Percentiles rank a stretch among this genome's conserved stretches.
phyloP scores from a whole-genome alignment of 2,329 filamentous ascomycete genomes.

The Orbilia ellipsospora region DNA sequence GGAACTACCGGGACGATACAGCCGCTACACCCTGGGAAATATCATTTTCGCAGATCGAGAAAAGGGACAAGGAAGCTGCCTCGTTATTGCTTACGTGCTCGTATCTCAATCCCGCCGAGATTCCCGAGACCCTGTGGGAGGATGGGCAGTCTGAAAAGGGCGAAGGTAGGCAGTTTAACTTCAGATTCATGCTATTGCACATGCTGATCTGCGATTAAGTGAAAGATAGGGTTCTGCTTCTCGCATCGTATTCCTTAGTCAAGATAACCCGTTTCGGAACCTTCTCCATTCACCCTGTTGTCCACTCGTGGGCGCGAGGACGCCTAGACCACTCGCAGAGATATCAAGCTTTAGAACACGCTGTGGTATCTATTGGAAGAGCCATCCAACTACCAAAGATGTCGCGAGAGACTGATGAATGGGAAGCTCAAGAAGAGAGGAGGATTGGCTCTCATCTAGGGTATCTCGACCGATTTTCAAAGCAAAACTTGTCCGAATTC shows the following conservation, averaged over 20 bases:
- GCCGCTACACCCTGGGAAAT: slow-evolving; percentile 50
- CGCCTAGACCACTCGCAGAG: not conserved
- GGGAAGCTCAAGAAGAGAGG: not conserved
- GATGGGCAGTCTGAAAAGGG: slow-evolving; percentile 3
- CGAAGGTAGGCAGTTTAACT: not conserved
- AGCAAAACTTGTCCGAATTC: not conserved
- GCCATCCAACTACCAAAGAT: not conserved
- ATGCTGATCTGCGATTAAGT: not conserved
- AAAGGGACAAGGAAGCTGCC: slow-evolving; percentile 35
- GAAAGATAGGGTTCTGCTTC: slow-evolving; percentile 3
- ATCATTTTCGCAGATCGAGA: slow-evolving; percentile 54
- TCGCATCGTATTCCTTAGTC: slow-evolving; percentile 4
- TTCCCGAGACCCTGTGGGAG: slow-evolving; percentile 8
- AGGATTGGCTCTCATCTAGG: not conserved
- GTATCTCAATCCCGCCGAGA: slow-evolving; percentile 6
- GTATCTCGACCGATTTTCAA: not conserved
- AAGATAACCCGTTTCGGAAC: not conserved
- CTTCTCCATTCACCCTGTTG: slow-evolving; percentile 5
- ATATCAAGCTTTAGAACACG: not conserved
- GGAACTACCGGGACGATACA: slow-evolving; percentile 36
- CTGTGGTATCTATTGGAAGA: not conserved
- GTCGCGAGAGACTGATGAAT: not conserved
- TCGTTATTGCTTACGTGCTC: slow-evolving; percentile 52
- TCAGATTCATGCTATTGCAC: not conserved
- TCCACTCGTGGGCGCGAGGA: not conserved